Base-by-base conservation (phyloP, 768 basidiomycete species). In the Terana coerulea region DNA sequence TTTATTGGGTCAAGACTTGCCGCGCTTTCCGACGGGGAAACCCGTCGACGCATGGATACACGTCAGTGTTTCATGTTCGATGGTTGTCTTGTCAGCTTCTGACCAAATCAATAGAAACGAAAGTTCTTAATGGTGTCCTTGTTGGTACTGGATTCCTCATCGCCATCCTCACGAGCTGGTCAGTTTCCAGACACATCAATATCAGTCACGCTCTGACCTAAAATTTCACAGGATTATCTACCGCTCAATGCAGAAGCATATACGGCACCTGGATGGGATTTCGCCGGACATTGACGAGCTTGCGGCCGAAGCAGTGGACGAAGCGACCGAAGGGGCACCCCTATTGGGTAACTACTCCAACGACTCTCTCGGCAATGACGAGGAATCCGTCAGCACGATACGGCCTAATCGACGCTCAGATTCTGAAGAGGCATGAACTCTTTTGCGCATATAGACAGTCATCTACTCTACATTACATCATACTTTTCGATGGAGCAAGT, bases 1-100 rank as follows among this genome's bases (percentile, higher is more conserved):
- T 91, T 91, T 67, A 81, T 92, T 45, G 91, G 91, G 2, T 84
- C 85, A 1, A 80, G 80, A 24, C 78, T 91, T 36, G 87, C 86
- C 34, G 72, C 72, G 10, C 70, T 93, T 14, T 85, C 90, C 9
- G 91, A 93, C 59, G 88, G 87, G 30, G 77, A 85, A 58, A 80
- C 83, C 54, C 78, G 91, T 39, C 75, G 70, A 33, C 69, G 80
- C 35, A 92, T 92, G 89, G 89, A 92, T 61, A 76, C 79, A 21
- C 75, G 88, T 88, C 72, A 51, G 76, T 62, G 53, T 51, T 36
- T 50, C 47, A 14, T 34, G 25, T 26, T 47, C 42, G 22, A 46
- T 21, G 8, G 7, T 15, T 12, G 5, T 11, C 11, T 39, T 39
- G 24, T 39, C 24, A 36, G 22, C 49, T 51, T 37, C 15, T 48